Evolutionary conservation across 768 basidiomycete species (phyloP).

Genomic region (Lentinula boryana): DNA sequence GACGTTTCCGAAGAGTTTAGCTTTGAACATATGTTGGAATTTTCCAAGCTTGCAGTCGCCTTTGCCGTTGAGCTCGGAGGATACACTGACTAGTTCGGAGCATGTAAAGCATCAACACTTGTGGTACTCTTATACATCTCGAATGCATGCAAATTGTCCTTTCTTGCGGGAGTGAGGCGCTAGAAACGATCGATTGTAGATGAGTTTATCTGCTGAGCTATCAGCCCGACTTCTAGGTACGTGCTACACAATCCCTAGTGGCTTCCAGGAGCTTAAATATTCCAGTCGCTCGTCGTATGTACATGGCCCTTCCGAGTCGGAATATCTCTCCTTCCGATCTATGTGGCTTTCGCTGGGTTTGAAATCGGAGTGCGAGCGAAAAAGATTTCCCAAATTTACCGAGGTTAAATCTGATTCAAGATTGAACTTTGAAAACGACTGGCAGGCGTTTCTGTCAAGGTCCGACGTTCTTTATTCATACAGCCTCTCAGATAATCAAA

Average conservation of each 20-base stretch:
- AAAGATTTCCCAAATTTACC: neutral
- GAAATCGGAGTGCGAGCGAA: neutral
- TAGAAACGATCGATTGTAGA: too few species aligned
- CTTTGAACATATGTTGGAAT: constrained; percentile 86
- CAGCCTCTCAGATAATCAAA: neutral
- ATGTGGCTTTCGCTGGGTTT: neutral
- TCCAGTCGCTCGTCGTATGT: neutral
- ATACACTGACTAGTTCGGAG: constrained; percentile 23
- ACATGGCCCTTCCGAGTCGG: neutral
- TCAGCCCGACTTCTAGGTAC: too few species aligned
- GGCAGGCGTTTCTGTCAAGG: neutral
- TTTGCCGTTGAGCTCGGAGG: constrained; percentile 74
- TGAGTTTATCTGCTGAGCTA: too few species aligned
- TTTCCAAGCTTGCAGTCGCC: constrained; percentile 78
- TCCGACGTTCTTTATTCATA: neutral
- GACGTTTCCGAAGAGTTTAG: constrained; percentile 86
- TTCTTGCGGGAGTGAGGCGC: too few species aligned
- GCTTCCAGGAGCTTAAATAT: neutral
- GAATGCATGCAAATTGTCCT: neutral
- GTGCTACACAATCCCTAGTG: neutral
- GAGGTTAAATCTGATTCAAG: neutral
- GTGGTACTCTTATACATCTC: neutral
- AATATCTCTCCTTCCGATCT: neutral
- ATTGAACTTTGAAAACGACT: neutral
- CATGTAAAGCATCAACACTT: neutral